These are phyloP conservation scores for Pleurozium schreberi DNA, from an alignment of 225 moss, liverwort and hornwort genomes.

Conservation along the genomic window DNA sequence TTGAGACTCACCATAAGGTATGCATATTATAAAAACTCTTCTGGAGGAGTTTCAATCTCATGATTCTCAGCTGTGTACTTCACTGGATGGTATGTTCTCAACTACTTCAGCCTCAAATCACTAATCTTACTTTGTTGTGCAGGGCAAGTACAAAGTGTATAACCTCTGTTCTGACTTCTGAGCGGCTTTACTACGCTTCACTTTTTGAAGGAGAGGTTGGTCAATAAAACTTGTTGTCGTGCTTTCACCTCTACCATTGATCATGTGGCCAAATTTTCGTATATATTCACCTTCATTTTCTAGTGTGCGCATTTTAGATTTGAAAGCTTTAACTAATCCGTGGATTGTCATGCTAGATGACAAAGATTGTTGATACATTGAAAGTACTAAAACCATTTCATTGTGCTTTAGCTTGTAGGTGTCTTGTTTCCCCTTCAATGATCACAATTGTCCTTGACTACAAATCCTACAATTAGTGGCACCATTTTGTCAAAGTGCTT, in stretches of 20 bases:
- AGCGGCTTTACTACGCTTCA: conserved; percentile 93
- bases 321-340: background rate
- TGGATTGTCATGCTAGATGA: background rate
- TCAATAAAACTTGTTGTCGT: background rate
- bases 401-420: conserved; percentile 64
- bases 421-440: conserved; percentile 92
- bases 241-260: background rate
- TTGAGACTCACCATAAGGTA: conserved; percentile 97
- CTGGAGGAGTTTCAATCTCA: background rate
- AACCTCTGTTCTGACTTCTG: conserved; percentile 99
- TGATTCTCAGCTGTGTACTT: background rate
- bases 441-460: conserved; percentile 99
- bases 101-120: background rate
- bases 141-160: conserved; percentile 99
- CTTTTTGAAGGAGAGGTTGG: conserved; percentile 93
- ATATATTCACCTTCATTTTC: background rate
- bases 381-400: background rate
- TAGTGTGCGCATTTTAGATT: background rate
- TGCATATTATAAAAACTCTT: background rate
- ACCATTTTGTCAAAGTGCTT: conserved; percentile 93
- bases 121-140: background rate
- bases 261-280: background rate
- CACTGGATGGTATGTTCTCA: background rate
- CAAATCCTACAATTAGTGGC: conserved; percentile 71
- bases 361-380: background rate